Base-by-base conservation (phyloP, 2,329 filamentous ascomycete species). In the Colletotrichum australisinense region DNA sequence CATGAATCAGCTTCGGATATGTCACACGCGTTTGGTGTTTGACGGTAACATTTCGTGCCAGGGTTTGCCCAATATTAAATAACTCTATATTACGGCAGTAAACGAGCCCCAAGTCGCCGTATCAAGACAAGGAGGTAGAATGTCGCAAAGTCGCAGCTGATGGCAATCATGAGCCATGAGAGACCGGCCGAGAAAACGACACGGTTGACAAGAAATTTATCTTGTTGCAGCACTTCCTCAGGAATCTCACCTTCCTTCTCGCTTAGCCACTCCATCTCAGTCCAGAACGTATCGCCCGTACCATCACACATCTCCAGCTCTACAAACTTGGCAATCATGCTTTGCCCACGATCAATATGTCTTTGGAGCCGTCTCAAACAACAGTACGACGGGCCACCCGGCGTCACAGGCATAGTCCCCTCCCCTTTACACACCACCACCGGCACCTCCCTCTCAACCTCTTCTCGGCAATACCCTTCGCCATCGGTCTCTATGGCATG, bases 121-220 rank as follows among this genome's bases (percentile, higher is more conserved):
- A 35, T 24, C 4, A 74, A 22, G 4, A 69, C 32, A 3, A 42
- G 46, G 5, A 74, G 19, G 53, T 74, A 74, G 53, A 73, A 74
- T 1, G 69, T 74, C 28, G 73, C 69, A 55, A 74, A 74, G 38
- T 74, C 73, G 58, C 69, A 66, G 49, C 73, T 73, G 30, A 74
- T 69, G 19, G 73, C 69, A 4, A 74, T 56, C 73, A 74, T 65
- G 26, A 74, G 56, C 73, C 69, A 73, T 12, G 73, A 73, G 28
- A 74, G 8, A 3, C 57, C 56, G 1, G 73, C 65, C 22, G 73
- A 74, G 59, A 74, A 73, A 11, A 60, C 35, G 7, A 73, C 65
- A 32, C 73, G 65, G 12, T 66, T 38, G 9, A 74, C 56, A 16
- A 69, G 65, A 4, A 65, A 53, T 22, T 52, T 55, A 32, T 69